phyloP scores from a whole-genome alignment of 805 yeast genomes.

The Starmerella bacillaris region DNA sequence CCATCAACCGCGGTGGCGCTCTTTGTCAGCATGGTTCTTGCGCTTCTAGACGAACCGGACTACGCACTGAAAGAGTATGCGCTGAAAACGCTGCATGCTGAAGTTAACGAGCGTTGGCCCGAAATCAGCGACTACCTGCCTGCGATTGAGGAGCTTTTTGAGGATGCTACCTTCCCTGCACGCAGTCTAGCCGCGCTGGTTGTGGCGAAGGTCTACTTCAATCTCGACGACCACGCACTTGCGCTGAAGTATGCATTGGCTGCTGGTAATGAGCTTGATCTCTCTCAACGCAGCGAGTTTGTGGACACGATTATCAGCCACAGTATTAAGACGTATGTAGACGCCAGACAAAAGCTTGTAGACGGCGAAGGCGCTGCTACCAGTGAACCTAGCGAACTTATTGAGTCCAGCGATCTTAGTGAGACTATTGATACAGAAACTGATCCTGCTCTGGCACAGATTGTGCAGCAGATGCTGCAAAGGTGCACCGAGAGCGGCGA shows the following conservation, averaged over 20 bases:
- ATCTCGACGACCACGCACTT: constrained; percentile 81
- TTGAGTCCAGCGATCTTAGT: constrained; percentile 23
- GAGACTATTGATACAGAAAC: constrained; percentile 3
- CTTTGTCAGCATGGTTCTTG: constrained; percentile 77
- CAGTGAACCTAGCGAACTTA: neutral
- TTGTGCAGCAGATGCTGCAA: constrained; percentile 73
- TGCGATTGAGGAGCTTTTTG: constrained; percentile 79
- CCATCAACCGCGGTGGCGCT: too few relatives aligned
- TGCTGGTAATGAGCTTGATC: constrained; percentile 64
- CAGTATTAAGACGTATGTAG: constrained; percentile 70
- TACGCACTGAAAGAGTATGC: constrained; percentile 65
- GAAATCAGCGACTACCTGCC: constrained; percentile 82
- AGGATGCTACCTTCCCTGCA: constrained; percentile 59
- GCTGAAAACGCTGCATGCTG: constrained; percentile 54
- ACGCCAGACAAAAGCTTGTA: constrained; percentile 36
- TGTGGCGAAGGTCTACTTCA: constrained; percentile 78
- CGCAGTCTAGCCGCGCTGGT: constrained; percentile 76
- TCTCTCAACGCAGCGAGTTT: constrained; percentile 62
- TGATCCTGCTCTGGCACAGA: constrained; percentile 29
- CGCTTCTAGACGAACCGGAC: constrained; percentile 73
- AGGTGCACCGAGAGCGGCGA: constrained; percentile 62
- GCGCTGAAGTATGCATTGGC: constrained; percentile 77
- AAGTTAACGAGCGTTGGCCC: constrained; percentile 90
- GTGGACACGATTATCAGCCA: constrained; percentile 87
- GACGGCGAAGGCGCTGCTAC: constrained; percentile 19